A percentile compares a stretch with the other conserved stretches of the same genome.
These are phyloP conservation scores for Yarrowia phangngaensis DNA, from an alignment of 805 yeast genomes.

Conservation along the genomic window DNA sequence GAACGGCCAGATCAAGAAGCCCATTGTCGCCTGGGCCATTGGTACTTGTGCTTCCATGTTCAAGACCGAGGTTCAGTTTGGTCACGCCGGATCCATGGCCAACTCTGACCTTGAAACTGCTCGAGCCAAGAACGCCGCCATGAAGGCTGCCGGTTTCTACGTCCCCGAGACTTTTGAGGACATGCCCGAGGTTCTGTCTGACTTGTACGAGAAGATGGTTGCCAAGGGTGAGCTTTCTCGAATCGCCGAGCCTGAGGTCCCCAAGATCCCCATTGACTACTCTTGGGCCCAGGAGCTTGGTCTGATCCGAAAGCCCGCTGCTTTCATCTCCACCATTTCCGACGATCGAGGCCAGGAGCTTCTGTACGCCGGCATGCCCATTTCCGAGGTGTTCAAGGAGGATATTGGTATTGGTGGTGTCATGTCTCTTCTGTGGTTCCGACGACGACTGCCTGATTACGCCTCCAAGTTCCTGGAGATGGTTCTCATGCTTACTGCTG, in stretches of 20 bases:
- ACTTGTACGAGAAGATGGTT: slow-evolving; percentile 75
- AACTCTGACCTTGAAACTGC: slow-evolving; percentile 70
- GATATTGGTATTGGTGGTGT: slow-evolving; percentile 49
- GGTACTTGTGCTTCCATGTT: slow-evolving; percentile 69
- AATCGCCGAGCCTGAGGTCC: slow-evolving; percentile 45
- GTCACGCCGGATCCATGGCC: slow-evolving; percentile 70
- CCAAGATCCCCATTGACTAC: slow-evolving; percentile 48
- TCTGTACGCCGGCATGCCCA: slow-evolving; percentile 47
- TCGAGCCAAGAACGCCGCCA: slow-evolving; percentile 61
- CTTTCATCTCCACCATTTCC: slow-evolving; percentile 47
- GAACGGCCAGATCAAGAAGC: slow-evolving; percentile 59
- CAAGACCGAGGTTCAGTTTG: slow-evolving; percentile 59
- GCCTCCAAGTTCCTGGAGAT: slow-evolving; percentile 47
- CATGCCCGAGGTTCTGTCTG: slow-evolving; percentile 41
- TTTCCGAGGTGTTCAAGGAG: slow-evolving; percentile 47
- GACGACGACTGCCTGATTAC: slow-evolving; percentile 44
- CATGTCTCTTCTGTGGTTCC: slow-evolving; percentile 48
- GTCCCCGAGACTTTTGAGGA: slow-evolving; percentile 73
- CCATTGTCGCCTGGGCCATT: slow-evolving; percentile 68
- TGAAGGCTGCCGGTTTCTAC: slow-evolving; percentile 89
- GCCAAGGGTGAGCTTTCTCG: slow-evolving; percentile 42
- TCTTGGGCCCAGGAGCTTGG: slow-evolving; percentile 50
- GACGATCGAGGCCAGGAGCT: slow-evolving; percentile 50
- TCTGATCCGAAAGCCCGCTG: slow-evolving; percentile 47
- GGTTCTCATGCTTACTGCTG: slow-evolving; percentile 50